Base-by-base conservation (phyloP, 2,329 filamentous ascomycete genomes). In the Neurospora sp. region DNA sequence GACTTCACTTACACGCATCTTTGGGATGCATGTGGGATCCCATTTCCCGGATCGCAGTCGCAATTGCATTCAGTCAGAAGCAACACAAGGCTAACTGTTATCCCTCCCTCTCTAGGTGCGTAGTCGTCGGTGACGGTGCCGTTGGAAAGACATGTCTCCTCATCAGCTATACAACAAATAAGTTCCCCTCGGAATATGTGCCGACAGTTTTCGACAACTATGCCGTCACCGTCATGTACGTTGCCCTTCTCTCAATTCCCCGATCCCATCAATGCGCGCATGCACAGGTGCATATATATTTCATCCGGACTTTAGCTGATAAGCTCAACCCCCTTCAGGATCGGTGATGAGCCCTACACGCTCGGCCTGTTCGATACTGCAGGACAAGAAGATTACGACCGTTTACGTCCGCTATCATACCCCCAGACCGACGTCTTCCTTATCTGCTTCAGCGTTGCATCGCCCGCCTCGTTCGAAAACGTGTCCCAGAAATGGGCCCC, bases 141-240 rank as follows among this genome's bases (percentile, higher is more conserved):
- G 96, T 99, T 76, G 96, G 96, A 82, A 99, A 99, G 87, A 99
- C 96, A 75, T 99, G 96, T 84, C 89, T 99, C 74, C 89, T 99
- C 80, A 99, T 99, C 84, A 97, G 93, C 81, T 99, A 99, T 84
- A 99, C 96, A 74, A 99, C 96, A 74, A 99, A 99, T 87, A 98
- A 98, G 79, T 99, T 99, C 82, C 96, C 96, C 42, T 97, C 94
- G 78, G 96, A 99, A 94, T 99, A 99, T 82, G 96, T 99, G 71
- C 96, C 96, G 68, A 99, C 96, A 38, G 96, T 99, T 74, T 99
- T 99, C 82, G 96, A 99, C 83, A 99, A 99, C 84, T 99, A 99
- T 87, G 96, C 96, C 71, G 96, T 99, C 80, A 99, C 96, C 75
- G 96, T 99, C 76, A 99, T 99, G 96, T 97, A 87, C 90, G 93